Base-by-base conservation (phyloP, 805 yeast genomes). In the Metschnikowia peoriensis region DNA sequence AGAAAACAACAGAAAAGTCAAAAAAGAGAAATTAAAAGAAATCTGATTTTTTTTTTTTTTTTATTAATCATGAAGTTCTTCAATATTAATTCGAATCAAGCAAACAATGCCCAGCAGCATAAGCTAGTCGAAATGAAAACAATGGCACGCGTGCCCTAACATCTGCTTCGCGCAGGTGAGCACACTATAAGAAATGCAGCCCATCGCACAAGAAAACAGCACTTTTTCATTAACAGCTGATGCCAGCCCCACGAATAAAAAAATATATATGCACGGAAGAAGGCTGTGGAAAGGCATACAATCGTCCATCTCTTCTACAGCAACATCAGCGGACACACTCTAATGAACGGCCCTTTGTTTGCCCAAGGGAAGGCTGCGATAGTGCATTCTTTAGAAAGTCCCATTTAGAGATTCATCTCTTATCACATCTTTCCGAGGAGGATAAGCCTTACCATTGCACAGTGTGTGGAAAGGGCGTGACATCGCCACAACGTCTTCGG, bases 321-420 rank as follows among this genome's bases (percentile, higher is more conserved):
- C 97, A 89, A 61, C 99, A 91, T 68, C 71, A 77, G 66, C 77
- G 91, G 58, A 76, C 91, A 1, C 97, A 91, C 67, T 82, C 90
- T 5, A 81, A 83, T 56, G 93, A 88, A 57, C 78, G 96, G 53
- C 96, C 97, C 0, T 91, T 80, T 63, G 67, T 66, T 38, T 88
- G 97, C 67, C 69, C 73, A 6, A 73, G 72, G 14, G 65, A 68
- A 1, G 72, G 67, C 4, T 94, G 99, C 68, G 74, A 69, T 0
- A 81, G 81, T 55, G 66, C 85, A 0, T 94, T 90, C 63, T 73
- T 82, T 15, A 77, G 97, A 48, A 87, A 85, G 52, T 92, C 91
- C 58, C 96, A 91, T 70, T 74, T 91, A 49, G 78, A 84, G 49
- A 89, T 94, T 14, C 97, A 91, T 66, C 56, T 73, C 49, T 66